Evolutionary conservation across 306 rosid genomes (phyloP).

Genomic region (Castanea crenata): DNA sequence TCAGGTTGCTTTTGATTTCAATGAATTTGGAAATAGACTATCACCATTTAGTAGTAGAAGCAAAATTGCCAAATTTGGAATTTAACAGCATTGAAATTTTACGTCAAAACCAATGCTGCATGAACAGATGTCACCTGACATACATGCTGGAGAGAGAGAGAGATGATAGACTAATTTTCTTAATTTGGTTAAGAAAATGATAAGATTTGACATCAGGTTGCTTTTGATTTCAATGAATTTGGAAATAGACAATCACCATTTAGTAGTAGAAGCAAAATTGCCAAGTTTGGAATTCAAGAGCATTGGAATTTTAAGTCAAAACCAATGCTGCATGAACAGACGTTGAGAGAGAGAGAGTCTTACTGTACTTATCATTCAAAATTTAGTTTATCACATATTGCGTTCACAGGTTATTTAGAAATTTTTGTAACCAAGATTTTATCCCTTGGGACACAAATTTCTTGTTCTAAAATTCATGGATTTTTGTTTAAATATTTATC

Average conservation of each 20-base stretch:
- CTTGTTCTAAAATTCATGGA: background rate
- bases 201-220: background rate
- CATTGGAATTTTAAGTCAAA: background rate
- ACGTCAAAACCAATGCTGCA: too few species aligned
- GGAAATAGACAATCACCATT: background rate
- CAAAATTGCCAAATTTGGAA: too few species aligned
- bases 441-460: background rate
- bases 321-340: too few species aligned
- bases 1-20: too few species aligned
- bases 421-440: background rate
- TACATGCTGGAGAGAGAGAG: too few species aligned
- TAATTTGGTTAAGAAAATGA: background rate
- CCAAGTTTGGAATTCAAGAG: background rate
- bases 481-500: background rate
- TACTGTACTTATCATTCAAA: background rate
- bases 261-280: background rate
- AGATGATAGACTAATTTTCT: too few species aligned
- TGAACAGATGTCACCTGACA: too few species aligned
- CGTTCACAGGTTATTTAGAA: background rate
- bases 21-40: too few species aligned
- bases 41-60: too few species aligned
- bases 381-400: background rate
- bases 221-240: background rate
- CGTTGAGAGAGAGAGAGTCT: background rate
- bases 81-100: too few species aligned